Base-by-base conservation (phyloP, 2,329 filamentous ascomycete genomes). In the Leptographium flavum region DNA sequence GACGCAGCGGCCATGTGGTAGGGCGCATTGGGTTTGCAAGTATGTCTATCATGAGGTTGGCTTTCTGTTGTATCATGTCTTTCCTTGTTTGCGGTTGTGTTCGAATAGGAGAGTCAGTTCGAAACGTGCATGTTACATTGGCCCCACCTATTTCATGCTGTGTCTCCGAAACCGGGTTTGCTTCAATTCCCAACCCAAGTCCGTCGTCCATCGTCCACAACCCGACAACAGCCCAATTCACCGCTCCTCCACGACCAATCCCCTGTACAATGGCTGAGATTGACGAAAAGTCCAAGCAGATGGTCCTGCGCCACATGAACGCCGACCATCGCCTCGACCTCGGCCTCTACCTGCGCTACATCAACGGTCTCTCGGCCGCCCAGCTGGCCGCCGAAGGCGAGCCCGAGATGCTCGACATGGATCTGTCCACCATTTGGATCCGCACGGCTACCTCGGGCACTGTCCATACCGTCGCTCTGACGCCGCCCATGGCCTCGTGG, bases 241-340 rank as follows among this genome's bases (percentile, higher is more conserved):
- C n/a, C n/a, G n/a, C n/a, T n/a, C n/a, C n/a, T n/a, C n/a, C n/a
- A n/a, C n/a, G n/a, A n/a, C n/a, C 19, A 37, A 25, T 14, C 11
- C 19, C 13, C 1, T 31, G 9, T 17, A 6, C 19, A 17, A 38
- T 43, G 33, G 17, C 32, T 15, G 32, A 37, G 7, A 49, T 49
- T 28, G 52, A 54, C 47, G 45, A 47, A 40, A 50, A 51, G 31
- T 52, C 55, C 28, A 57, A 56, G 38, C 45, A 52, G 33, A 49
- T 50, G 46, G 57, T 87, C 60, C 74, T 90, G 57, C 69, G 69
- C 30, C 88, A 95, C 68, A 92, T 95, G 85, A 94, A 95, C 65
- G 67, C 68, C 37, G 83, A 90, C 61, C 90, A 94, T 64, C 67
- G 71, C 43, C 72, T 76, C 54, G 85, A 86, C 47, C 76, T 94